A percentile compares a stretch with the other conserved stretches of the same genome.
Evolutionary conservation across 202 grass and related monocot genomes (phyloP).

Genomic region (Cymbopogon flexuosus): DNA sequence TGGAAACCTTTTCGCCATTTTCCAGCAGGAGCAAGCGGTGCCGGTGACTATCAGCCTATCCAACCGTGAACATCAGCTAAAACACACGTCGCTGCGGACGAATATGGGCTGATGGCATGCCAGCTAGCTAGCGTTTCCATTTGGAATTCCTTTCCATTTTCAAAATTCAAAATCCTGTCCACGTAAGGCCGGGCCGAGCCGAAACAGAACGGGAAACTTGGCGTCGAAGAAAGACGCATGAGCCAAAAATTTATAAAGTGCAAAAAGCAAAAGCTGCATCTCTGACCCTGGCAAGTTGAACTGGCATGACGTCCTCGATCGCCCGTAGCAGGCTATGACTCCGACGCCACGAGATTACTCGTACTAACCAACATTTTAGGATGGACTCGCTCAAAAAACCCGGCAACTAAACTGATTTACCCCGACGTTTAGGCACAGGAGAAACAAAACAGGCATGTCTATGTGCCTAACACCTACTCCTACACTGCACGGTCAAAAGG

Average conservation of each 20-base stretch:
- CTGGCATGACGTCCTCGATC: not conserved
- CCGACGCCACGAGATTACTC: not conserved
- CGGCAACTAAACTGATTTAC: not conserved
- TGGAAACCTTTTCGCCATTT: not conserved
- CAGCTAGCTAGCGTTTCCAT: no score
- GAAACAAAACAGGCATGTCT: not conserved
- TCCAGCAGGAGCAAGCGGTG: no score
- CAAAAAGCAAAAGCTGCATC: conserved; percentile 13
- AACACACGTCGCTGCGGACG: not conserved
- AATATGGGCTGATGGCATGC: not conserved
- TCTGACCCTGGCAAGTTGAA: conserved; percentile 20
- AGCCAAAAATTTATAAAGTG: conserved; percentile 18
- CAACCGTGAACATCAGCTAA: not conserved
- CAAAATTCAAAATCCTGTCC: not conserved
- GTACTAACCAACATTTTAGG: no score
- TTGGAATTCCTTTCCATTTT: no score
- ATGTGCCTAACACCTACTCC: not conserved
- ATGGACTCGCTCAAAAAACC: not conserved
- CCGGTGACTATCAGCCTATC: no score
- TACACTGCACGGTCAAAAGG: conserved; percentile 19
- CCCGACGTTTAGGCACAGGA: not conserved
- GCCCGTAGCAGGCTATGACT: not conserved
- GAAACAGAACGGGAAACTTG: conserved; percentile 21
- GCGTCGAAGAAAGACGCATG: conserved; percentile 19
- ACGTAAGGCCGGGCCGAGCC: not conserved